phyloP scores from a whole-genome alignment of 164 flowering plant species.

The Sedum album region DNA sequence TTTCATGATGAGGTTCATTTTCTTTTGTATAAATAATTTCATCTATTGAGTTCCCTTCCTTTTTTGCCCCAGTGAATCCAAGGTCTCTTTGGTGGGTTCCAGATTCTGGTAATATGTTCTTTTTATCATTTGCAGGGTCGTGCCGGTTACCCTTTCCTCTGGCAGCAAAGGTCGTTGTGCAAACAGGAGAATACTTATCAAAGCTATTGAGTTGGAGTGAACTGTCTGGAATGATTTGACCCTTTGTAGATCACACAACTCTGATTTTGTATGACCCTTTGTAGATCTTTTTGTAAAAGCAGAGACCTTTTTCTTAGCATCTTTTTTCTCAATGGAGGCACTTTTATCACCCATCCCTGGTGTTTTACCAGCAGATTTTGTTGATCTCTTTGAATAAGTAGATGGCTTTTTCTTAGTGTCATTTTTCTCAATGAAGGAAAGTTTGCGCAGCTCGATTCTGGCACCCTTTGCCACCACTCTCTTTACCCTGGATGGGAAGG shows the following conservation, averaged over 20 bases:
- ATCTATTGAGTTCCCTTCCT: conserved; percentile 13
- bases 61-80: conserved; percentile 16
- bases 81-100: conserved; percentile 11
- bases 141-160: conserved; percentile 11
- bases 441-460: conserved; percentile 20
- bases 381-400: not conserved
- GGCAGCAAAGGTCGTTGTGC: conserved; percentile 17
- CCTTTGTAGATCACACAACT: too few relatives aligned
- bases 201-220: not conserved
- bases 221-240: not conserved
- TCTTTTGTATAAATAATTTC: not conserved
- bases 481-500: conserved; percentile 11
- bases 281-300: too few relatives aligned
- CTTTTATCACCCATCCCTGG: not conserved
- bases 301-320: too few relatives aligned
- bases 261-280: too few relatives aligned
- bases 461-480: conserved; percentile 19
- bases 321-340: too few relatives aligned
- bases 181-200: conserved; percentile 16
- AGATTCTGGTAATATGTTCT: conserved; percentile 11
- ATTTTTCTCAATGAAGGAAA: conserved; percentile 19
- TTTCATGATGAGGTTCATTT: conserved; percentile 20
- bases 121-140: conserved; percentile 17
- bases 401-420: not conserved
- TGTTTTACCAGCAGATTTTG: not conserved